These are phyloP conservation scores for Ustulina deusta DNA, from an alignment of 2,329 filamentous ascomycete genomes.

Conservation along the genomic window DNA sequence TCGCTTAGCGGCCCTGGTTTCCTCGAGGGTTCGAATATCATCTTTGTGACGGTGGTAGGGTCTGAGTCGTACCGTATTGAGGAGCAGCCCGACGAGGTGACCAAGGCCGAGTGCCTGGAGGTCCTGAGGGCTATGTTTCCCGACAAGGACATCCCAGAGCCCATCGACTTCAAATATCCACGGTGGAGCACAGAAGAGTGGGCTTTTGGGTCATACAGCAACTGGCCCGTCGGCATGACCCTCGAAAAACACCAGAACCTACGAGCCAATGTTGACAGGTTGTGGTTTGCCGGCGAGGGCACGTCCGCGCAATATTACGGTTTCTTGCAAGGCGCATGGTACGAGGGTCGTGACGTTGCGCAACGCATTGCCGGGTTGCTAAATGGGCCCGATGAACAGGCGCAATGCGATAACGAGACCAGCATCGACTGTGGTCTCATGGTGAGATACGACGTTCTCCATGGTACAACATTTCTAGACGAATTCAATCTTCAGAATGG, in stretches of 20 bases:
- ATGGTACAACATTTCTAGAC: conserved; percentile 52
- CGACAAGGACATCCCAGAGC: conserved; percentile 66
- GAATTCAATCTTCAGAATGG: conserved; percentile 54
- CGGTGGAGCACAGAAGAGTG: conserved; percentile 63
- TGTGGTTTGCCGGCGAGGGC: conserved; percentile 75
- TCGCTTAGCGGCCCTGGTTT: conserved; percentile 70
- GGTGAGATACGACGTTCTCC: conserved; percentile 49
- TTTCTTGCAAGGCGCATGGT: conserved; percentile 73
- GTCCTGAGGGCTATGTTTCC: conserved; percentile 73
- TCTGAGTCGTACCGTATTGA: conserved; percentile 69
- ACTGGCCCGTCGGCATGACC: conserved; percentile 73
- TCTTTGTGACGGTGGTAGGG: conserved; percentile 73
- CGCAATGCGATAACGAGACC: conserved; percentile 42
- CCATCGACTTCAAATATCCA: conserved; percentile 70
- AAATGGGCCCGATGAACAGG: conserved; percentile 28
- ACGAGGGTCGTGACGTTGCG: conserved; percentile 65
- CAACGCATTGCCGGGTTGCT: conserved; percentile 57
- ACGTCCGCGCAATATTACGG: conserved; percentile 73
- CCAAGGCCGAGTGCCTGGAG: conserved; percentile 66
- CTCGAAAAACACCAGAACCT: conserved; percentile 76
- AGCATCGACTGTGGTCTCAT: conserved; percentile 46
- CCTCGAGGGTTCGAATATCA: conserved; percentile 70
- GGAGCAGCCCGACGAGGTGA: conserved; percentile 68
- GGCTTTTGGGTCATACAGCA: conserved; percentile 72
- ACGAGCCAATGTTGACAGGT: conserved; percentile 69